Conservation (phyloP, 371 early-diverging fungal genomes). For the Amoeboradix gromovi region DNA sequence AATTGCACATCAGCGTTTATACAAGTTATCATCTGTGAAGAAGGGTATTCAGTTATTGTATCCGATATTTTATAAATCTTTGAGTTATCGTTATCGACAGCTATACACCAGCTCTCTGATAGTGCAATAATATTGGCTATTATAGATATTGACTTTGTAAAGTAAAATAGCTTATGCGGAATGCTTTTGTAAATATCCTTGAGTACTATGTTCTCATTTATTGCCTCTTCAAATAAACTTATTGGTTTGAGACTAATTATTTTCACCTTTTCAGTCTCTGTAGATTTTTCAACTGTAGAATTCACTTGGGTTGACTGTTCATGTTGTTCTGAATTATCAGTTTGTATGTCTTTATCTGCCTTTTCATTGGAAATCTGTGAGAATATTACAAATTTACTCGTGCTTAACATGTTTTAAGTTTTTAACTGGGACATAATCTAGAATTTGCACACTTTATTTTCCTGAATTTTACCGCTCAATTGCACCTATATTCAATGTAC, state of each 20-base stretch:
- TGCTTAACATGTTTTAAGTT: not conserved
- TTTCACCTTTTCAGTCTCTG: not conserved
- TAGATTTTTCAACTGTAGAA: not conserved
- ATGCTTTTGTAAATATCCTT: not conserved
- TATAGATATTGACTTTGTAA: too few relatives aligned
- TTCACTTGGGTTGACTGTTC: not conserved
- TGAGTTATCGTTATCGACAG: too few relatives aligned
- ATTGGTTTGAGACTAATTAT: not conserved
- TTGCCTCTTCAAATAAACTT: not conserved
- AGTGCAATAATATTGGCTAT: too few relatives aligned
- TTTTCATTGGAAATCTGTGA: not conserved
- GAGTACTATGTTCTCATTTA: not conserved
- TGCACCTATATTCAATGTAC: not conserved
- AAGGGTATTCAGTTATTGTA: too few relatives aligned
- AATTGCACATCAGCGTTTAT: too few relatives aligned
- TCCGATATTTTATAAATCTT: too few relatives aligned
- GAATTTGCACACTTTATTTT: not conserved
- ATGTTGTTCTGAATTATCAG: not conserved
- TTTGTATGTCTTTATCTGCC: not conserved
- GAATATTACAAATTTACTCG: not conserved
- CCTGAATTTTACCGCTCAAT: not conserved
- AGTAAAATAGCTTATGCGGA: too few relatives aligned
- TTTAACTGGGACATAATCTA: not conserved
- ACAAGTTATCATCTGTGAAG: too few relatives aligned
- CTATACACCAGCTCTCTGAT: too few relatives aligned